These are phyloP conservation scores for Agastache rugosa DNA, from an alignment of 257 asterid genomes.

Conservation along the genomic window DNA sequence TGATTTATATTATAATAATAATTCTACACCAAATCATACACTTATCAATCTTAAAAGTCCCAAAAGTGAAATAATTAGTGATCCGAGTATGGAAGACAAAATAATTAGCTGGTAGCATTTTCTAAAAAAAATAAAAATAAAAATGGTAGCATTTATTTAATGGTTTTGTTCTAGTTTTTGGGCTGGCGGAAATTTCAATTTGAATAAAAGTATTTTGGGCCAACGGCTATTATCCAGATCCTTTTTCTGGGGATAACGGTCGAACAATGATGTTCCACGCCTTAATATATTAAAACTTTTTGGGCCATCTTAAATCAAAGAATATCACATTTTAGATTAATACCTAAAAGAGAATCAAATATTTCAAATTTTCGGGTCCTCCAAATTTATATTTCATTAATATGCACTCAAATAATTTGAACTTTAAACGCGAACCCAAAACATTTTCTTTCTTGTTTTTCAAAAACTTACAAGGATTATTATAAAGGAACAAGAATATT, in stretches of 20 bases:
- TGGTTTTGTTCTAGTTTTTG: constrained; percentile 15
- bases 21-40: background rate
- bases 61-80: constrained; percentile 5
- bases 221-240: constrained; percentile 39
- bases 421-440: no score
- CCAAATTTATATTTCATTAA: no score
- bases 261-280: constrained; percentile 38
- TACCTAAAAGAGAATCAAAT: background rate
- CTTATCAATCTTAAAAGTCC: background rate
- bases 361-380: background rate
- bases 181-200: constrained; percentile 30
- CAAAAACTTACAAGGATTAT: no score
- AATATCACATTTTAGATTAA: background rate
- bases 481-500: no score
- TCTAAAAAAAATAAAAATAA: background rate
- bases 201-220: constrained; percentile 40
- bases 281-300: background rate
- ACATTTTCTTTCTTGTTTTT: no score
- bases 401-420: no score
- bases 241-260: constrained; percentile 30
- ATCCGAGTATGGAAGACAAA: constrained; percentile 8
- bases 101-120: background rate
- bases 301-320: background rate
- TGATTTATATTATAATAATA: no score
- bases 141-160: background rate